Base-by-base conservation (phyloP, 805 yeast genomes). In the Candida boidinii region DNA sequence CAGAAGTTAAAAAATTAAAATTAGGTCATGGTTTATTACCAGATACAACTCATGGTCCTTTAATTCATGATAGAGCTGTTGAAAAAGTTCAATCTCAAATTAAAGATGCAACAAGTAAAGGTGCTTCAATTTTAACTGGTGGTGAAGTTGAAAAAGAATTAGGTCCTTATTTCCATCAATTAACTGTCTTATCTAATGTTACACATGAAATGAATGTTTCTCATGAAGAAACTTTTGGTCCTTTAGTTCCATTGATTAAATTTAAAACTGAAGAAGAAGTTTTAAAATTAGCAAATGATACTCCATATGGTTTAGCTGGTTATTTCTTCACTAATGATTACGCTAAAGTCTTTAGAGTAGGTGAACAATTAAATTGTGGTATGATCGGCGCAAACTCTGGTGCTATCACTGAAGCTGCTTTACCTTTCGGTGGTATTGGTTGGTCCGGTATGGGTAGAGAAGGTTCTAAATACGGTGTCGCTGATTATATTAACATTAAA, bases 351-450 rank as follows among this genome's bases (percentile, higher is more conserved):
- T 66, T 76, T 55, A 62, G 68, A 35, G 73, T 79, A 7, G 76
- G 83, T 21, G 87, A 80, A 55, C 73, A 64, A 17, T 62, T 84
- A 33, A 75, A 84, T 42, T 74, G 68, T 19, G 94, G 94, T 30
- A 84, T 84, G 94, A 70, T 84, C 33, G 92, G 92, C 26, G 76
- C 74, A 36, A 84, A 84, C 57, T 73, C 86, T 9, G 92, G 92
- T 18, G 59, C 70, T 9, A 70, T 84, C 35, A 73, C 84, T 13
- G 90, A 65, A 41, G 70, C 81, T 14, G 66, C 79, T n/a, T 49
- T 76, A 39, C 83, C 84, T 28, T 78, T 77, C 48, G 94, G 94
- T 16, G 94, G 94, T 32, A 67, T 82, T 29, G 79, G 79, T 49
- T 73, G 79, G 55, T 75, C 84, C 23, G 94, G 90, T 1, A 79